Base-by-base conservation (phyloP, 257 asterid genomes). In the Solanum lignicaule region DNA sequence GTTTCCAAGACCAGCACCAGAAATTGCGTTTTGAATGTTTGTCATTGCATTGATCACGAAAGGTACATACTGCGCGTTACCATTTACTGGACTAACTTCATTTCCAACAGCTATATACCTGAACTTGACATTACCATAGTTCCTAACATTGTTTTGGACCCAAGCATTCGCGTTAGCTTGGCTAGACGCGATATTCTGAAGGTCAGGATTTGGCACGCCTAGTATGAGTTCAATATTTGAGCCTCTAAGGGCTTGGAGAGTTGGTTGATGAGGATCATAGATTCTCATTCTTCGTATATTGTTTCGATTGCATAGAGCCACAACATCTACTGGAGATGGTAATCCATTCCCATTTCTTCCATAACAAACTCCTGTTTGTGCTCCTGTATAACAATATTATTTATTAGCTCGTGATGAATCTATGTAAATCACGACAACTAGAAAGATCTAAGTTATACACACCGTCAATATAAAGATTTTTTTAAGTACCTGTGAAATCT, bases 21-120 rank as follows among this genome's bases (percentile, higher is more conserved):
- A 85, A 74, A 92, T 88, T 7, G 91, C 90, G 73, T 75, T 89
- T 7, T 86, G 87, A 39, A 92, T 83, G 89, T 92, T 92, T 43
- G 31, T 81, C 87, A 92, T 52, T 38, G 93, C 93, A 5, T 89
- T 91, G 60, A 90, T 90, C 25, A 92, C 39, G 69, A 89, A 88
- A 36, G 78, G 21, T 9, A 66, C 88, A 35, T 72, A 91, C 38
- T 65, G 46, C 4, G 68, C 20, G 15, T 90, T 88, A 46, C 85
- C 90, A 18, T 65, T 89, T 6, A 87, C 1, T 4, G 94, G 92
- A 41, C 89, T 88, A 21, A 89, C 87, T 89, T 94, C 96, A 36
- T 94, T 94, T 31, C 96, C 96, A 21, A 93, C 95, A 0, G 93
- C 94, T 3, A 93, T 93, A 91, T 93, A 93, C 5, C 89, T 72